Percentiles rank a stretch among this genome's conserved stretches.
These are phyloP conservation scores for Podaxis carcinomalis DNA, from an alignment of 768 basidiomycete genomes.

Conservation along the genomic window DNA sequence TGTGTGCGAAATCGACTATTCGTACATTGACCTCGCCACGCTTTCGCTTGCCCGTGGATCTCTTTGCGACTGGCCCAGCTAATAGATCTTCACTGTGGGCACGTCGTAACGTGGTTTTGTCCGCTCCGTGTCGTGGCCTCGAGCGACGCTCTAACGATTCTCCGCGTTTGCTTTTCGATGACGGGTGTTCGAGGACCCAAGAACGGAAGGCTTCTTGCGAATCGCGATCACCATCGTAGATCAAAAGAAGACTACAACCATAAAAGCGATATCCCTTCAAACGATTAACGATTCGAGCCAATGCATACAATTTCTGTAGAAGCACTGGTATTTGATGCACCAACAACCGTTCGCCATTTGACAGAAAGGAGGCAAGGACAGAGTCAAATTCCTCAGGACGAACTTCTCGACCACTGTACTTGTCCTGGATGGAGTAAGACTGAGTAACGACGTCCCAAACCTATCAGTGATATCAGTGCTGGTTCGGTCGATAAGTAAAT, in stretches of 20 bases:
- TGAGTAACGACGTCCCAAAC: constrained; percentile 89
- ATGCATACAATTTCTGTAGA: constrained; percentile 88
- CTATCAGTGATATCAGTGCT: constrained; percentile 36
- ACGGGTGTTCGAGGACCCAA: constrained; percentile 58
- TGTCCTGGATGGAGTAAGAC: constrained; percentile 90
- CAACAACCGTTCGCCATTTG: constrained; percentile 78
- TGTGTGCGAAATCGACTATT: constrained; percentile 98
- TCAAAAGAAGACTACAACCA: constrained; percentile 92
- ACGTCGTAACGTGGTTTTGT: constrained; percentile 54
- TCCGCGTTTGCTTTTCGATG: constrained; percentile 69
- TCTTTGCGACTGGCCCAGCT: constrained; percentile 59
- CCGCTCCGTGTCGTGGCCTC: constrained; percentile 37
- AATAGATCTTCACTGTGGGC: constrained; percentile 80
- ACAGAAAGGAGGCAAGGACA: constrained; percentile 78
- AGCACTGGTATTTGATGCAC: constrained; percentile 90
- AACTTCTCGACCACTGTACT: constrained; percentile 92
- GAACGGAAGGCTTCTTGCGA: constrained; percentile 72
- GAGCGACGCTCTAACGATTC: constrained; percentile 70
- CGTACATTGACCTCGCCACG: constrained; percentile 93
- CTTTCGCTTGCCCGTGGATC: constrained; percentile 61
- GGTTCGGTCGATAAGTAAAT: neutral
- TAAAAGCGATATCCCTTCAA: constrained; percentile 98
- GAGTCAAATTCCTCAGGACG: constrained; percentile 80
- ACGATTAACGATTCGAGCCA: constrained; percentile 85
- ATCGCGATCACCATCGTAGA: constrained; percentile 94